A percentile compares a stretch with the other conserved stretches of the same genome.
These are phyloP conservation scores for Ophiognomonia clavigignenti-juglandacearum DNA, from an alignment of 2,329 filamentous ascomycete genomes.

Conservation along the genomic window DNA sequence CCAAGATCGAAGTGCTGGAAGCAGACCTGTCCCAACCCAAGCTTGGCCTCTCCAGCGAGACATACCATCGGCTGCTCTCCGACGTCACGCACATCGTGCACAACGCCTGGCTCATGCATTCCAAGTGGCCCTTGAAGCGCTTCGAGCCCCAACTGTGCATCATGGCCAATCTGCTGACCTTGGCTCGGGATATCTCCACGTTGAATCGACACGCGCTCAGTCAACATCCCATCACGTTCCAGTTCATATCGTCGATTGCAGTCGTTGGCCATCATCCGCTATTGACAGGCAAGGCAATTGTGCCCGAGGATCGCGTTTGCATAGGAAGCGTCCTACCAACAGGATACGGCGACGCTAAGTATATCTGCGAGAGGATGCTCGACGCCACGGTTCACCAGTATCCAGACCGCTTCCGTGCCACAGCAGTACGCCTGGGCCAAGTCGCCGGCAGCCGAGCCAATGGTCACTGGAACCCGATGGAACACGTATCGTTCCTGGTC, in stretches of 20 bases:
- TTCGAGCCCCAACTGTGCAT: constrained; percentile 38
- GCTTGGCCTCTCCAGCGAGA: constrained; percentile 34
- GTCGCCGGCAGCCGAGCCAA: constrained; percentile 43
- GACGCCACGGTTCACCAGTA: constrained; percentile 39
- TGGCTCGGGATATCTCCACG: constrained; percentile 25
- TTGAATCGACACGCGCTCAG: not conserved
- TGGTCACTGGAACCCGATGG: constrained; percentile 50
- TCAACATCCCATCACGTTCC: constrained; percentile 28
- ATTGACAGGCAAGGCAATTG: constrained; percentile 20
- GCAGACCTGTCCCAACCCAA: constrained; percentile 34
- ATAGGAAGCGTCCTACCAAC: constrained; percentile 36
- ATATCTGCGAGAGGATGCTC: constrained; percentile 43
- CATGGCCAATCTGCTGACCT: constrained; percentile 41
- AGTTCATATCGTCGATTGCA: constrained; percentile 38
- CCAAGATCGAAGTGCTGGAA: no score
- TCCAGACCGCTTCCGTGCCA: constrained; percentile 35
- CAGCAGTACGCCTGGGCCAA: constrained; percentile 43
- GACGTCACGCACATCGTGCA: constrained; percentile 46
- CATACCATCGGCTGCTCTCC: constrained; percentile 32
- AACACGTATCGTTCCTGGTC: constrained; percentile 45
- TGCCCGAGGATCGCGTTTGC: constrained; percentile 37
- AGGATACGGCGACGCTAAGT: constrained; percentile 50
- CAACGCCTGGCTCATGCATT: constrained; percentile 47
- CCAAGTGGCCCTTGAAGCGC: constrained; percentile 29
- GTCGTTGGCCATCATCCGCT: constrained; percentile 24